Percentiles rank a stretch among this genome's conserved stretches.
These are phyloP conservation scores for Salix dunnii DNA, from an alignment of 345 rosid species.

Conservation along the genomic window DNA sequence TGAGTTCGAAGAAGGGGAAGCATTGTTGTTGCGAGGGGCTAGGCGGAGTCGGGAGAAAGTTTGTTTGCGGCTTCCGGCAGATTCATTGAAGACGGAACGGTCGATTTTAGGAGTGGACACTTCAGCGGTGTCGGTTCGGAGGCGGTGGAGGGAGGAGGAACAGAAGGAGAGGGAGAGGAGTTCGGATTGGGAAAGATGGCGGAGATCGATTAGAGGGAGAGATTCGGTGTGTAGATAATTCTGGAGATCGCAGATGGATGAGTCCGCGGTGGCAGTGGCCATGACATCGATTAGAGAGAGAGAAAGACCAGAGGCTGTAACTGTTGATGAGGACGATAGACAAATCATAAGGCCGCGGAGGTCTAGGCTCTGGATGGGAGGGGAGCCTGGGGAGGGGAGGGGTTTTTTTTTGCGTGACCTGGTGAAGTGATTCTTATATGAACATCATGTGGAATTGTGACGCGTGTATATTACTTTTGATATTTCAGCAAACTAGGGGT, in stretches of 20 bases:
- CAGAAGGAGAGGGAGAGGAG: conserved; percentile 47
- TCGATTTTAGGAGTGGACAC: conserved; percentile 69
- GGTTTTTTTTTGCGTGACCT: not conserved
- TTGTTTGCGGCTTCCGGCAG: conserved; percentile 91
- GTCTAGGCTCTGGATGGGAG: too few species aligned
- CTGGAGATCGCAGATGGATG: conserved; percentile 16
- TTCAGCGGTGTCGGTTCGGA: conserved; percentile 36
- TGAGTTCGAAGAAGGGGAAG: conserved; percentile 16
- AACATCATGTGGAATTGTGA: not conserved
- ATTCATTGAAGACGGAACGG: conserved; percentile 87
- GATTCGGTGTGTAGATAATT: conserved; percentile 30
- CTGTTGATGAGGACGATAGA: not conserved
- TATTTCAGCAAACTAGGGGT: not conserved
- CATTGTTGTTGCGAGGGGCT: conserved; percentile 45
- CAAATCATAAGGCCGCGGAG: not conserved
- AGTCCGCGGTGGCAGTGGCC: conserved; percentile 39
- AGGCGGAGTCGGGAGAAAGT: conserved; percentile 88
- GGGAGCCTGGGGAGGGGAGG: too few species aligned
- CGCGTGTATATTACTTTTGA: not conserved
- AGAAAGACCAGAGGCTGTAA: not conserved
- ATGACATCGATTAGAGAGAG: conserved; percentile 23
- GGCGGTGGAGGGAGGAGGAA: conserved; percentile 30
- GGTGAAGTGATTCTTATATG: not conserved
- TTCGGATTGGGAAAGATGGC: conserved; percentile 56
- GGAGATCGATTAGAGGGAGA: conserved; percentile 58